A percentile compares a stretch with the other conserved stretches of the same genome.
These are phyloP conservation scores for Mycena latifolia DNA, from an alignment of 768 basidiomycete species.

Conservation along the genomic window DNA sequence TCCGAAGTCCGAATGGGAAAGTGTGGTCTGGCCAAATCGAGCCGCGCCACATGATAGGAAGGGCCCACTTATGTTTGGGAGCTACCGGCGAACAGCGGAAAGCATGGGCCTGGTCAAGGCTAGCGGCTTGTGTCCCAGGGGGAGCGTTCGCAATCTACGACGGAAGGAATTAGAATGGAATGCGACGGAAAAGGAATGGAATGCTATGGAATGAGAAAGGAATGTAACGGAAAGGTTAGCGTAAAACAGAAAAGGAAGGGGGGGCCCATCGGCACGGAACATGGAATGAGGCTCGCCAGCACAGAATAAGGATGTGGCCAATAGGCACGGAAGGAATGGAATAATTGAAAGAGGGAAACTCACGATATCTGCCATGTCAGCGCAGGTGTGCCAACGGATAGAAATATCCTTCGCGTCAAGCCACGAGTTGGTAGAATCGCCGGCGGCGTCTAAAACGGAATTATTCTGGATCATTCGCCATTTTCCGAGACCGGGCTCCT, in stretches of 20 bases:
- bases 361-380: constrained; percentile 16
- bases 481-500: constrained; percentile 22
- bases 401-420: constrained; percentile 21
- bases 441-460: constrained; percentile 17
- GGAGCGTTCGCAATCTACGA: constrained; percentile 37
- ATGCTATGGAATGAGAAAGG: too few species aligned
- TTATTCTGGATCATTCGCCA: constrained; percentile 31
- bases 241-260: too few species aligned
- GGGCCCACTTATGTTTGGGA: constrained; percentile 18
- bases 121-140: constrained; percentile 37
- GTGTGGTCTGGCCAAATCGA: constrained; percentile 12
- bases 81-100: constrained; percentile 16
- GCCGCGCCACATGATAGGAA: constrained; percentile 4
- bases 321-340: neutral
- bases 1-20: constrained; percentile 13
- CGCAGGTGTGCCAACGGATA: constrained; percentile 18
- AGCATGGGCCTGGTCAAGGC: constrained; percentile 28
- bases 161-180: too few species aligned
- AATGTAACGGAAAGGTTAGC: too few species aligned
- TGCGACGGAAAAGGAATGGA: too few species aligned
- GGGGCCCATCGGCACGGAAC: too few species aligned
- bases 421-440: constrained; percentile 29
- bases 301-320: too few species aligned
- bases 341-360: too few species aligned
- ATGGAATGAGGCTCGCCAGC: too few species aligned